phyloP scores from a whole-genome alignment of 345 rosid species.

The Barbarea vulgaris region DNA sequence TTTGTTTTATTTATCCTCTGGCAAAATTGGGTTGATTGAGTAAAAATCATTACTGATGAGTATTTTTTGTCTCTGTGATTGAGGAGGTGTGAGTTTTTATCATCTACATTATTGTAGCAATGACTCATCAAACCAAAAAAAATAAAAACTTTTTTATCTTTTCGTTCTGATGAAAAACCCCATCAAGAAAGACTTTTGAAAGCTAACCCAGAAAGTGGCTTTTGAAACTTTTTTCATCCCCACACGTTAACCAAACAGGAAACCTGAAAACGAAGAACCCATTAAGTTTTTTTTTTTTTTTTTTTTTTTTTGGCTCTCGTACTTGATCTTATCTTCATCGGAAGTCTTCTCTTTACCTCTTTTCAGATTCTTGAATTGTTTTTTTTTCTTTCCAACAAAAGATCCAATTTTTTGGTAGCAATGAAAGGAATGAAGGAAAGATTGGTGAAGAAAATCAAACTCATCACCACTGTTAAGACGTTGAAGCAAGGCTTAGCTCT shows the following conservation, averaged over 20 bases:
- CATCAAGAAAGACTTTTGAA: constrained; percentile 41
- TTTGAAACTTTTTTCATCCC: constrained; percentile 37
- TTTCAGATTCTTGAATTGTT: constrained; percentile 27
- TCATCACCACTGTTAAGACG: constrained; percentile 46
- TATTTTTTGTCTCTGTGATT: constrained; percentile 22
- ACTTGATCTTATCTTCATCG: constrained; percentile 30
- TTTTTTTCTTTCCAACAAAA: not conserved
- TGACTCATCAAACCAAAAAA: constrained; percentile 32
- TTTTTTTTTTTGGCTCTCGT: not conserved
- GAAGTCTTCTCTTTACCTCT: constrained; percentile 5
- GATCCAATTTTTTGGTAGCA: constrained; percentile 4
- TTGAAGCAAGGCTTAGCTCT: constrained; percentile 52
- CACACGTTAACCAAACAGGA: constrained; percentile 40
- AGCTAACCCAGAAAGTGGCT: constrained; percentile 37
- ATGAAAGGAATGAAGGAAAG: constrained; percentile 73
- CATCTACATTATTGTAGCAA: constrained; percentile 33
- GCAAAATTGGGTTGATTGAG: constrained; percentile 21
- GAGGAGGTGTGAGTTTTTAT: constrained; percentile 29
- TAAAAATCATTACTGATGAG: constrained; percentile 32
- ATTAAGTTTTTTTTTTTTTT: constrained; percentile 15
- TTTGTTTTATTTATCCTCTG: not conserved
- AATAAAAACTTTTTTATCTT: not conserved
- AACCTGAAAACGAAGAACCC: constrained; percentile 24
- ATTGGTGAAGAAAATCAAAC: constrained; percentile 60
- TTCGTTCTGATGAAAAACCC: constrained; percentile 22